phyloP scores from a whole-genome alignment of 2,329 filamentous ascomycete genomes.

The Phialophora macrospora region DNA sequence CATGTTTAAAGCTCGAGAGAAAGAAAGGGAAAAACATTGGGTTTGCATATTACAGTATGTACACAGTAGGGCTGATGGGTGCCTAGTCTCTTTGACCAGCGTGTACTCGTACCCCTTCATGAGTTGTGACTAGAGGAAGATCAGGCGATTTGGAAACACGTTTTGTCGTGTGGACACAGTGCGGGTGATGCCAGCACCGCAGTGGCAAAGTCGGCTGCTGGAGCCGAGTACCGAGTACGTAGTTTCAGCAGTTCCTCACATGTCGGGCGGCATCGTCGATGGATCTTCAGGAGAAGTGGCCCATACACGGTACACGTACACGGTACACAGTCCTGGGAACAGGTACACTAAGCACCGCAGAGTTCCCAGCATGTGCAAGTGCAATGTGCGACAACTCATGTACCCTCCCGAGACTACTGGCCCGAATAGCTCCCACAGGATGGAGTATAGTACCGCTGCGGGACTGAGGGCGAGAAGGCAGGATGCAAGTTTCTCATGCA shows the following conservation, averaged over 20 bases:
- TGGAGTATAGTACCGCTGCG: background rate
- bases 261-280: background rate
- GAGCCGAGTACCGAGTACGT: background rate
- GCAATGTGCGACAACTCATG: slow-evolving; percentile 1
- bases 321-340: background rate
- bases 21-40: too few species aligned
- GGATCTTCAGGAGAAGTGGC: slow-evolving; percentile 28
- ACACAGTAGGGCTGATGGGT: too few species aligned
- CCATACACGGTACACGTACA: background rate
- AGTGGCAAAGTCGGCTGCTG: background rate
- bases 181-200: background rate
- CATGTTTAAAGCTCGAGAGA: background rate
- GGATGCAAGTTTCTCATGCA: slow-evolving; percentile 2
- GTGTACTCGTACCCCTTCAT: too few species aligned
- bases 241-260: background rate
- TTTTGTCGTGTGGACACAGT: background rate
- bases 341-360: background rate
- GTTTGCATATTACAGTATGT: too few species aligned
- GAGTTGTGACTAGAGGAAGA: background rate
- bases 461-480: too few species aligned
- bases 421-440: slow-evolving; percentile 1
- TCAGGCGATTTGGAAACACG: background rate
- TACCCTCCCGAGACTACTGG: slow-evolving; percentile 9
- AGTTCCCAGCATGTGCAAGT: slow-evolving; percentile 21
- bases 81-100: too few species aligned